phyloP scores from a whole-genome alignment of 2,329 filamentous ascomycete species.

The Byssochlamys sp. region DNA sequence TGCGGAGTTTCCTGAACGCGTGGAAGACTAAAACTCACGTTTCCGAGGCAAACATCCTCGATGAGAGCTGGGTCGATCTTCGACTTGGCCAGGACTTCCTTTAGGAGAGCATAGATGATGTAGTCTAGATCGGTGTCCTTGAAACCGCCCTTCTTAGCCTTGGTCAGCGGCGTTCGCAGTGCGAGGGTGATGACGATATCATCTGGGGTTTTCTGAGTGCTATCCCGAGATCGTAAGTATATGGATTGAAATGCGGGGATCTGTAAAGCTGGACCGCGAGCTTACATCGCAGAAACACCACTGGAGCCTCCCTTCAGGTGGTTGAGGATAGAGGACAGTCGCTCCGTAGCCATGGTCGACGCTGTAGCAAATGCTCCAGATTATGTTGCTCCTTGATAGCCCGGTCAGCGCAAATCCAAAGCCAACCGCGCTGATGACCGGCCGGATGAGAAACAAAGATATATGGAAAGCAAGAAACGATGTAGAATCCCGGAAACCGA shows the following conservation, averaged over 20 bases:
- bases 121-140: conserved; percentile 89
- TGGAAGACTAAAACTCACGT: conserved; percentile 48
- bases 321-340: conserved; percentile 77
- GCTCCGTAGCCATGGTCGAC: conserved; percentile 63
- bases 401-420: neutral
- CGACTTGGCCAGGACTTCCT: conserved; percentile 62
- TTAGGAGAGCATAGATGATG: conserved; percentile 71
- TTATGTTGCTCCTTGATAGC: neutral
- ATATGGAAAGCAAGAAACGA: neutral
- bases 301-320: conserved; percentile 65
- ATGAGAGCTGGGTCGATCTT: conserved; percentile 70
- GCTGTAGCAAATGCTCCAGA: neutral
- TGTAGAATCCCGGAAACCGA: neutral
- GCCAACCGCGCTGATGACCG: neutral
- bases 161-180: conserved; percentile 76
- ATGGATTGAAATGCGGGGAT: neutral
- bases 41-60: conserved; percentile 86
- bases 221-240: conserved; percentile 30
- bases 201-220: conserved; percentile 84
- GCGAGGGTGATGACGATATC: conserved; percentile 95
- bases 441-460: neutral
- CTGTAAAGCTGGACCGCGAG: conserved; percentile 6
- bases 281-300: conserved; percentile 69
- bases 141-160: conserved; percentile 83
- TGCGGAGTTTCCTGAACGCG: conserved; percentile 16